A percentile compares a stretch with the other conserved stretches of the same genome.
phyloP scores from a whole-genome alignment of 2,329 filamentous ascomycete species.

The Fusarium pilosicola region DNA sequence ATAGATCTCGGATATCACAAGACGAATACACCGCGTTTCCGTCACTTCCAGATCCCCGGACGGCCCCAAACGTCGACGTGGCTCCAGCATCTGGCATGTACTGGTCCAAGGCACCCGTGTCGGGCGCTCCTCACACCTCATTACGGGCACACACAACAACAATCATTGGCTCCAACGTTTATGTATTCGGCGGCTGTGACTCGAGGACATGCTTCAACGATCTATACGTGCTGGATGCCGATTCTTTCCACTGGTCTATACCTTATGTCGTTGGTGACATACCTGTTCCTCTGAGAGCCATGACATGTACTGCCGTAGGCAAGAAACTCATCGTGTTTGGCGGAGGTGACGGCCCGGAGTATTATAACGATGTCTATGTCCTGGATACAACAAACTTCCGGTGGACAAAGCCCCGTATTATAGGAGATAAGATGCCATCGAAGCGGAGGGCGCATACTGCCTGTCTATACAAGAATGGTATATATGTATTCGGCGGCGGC shows the following conservation, averaged over 20 bases:
- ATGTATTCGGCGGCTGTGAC: constrained; percentile 76
- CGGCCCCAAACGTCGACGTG: constrained; percentile 67
- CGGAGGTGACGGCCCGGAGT: constrained; percentile 74
- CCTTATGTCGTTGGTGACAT: constrained; percentile 73
- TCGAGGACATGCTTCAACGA: constrained; percentile 74
- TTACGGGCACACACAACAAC: constrained; percentile 75
- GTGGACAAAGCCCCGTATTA: constrained; percentile 70
- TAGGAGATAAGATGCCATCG: constrained; percentile 67
- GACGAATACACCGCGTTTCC: constrained; percentile 63
- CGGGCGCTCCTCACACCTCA: constrained; percentile 68
- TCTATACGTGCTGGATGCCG: constrained; percentile 74
- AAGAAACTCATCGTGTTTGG: constrained; percentile 77
- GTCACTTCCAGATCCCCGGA: constrained; percentile 64
- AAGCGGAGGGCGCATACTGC: constrained; percentile 74
- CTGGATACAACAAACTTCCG: constrained; percentile 76
- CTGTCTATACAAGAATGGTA: constrained; percentile 76
- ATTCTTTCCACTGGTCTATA: constrained; percentile 75
- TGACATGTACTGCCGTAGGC: constrained; percentile 77
- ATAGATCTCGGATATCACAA: constrained; percentile 44
- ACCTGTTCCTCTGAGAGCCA: constrained; percentile 72
- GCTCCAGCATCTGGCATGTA: constrained; percentile 78
- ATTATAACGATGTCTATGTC: constrained; percentile 78
- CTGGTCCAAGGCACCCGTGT: constrained; percentile 74
- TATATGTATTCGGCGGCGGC: constrained; percentile 77
- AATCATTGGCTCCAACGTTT: constrained; percentile 72